Conservation (phyloP, 352 stramenopile genomes). For the Phytophthora tubulina region DNA sequence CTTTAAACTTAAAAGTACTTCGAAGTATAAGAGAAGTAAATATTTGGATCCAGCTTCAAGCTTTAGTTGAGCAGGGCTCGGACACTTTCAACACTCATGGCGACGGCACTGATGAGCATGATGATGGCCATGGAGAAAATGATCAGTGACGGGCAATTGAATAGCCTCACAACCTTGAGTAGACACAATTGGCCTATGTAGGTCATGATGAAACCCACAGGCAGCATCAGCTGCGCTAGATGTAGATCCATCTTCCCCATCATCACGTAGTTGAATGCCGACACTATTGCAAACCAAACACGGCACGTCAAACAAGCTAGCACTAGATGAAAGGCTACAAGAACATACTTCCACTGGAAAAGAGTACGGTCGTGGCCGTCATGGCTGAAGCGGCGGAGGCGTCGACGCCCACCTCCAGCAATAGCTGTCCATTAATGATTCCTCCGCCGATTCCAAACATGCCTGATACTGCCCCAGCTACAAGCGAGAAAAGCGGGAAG, state of each 20-base stretch:
- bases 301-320: not conserved
- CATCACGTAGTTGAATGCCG: conserved; percentile 67
- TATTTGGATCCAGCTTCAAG: not conserved
- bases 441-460: conserved; percentile 97
- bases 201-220: conserved; percentile 67
- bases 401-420: conserved; percentile 94
- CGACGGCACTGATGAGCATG: conserved; percentile 67
- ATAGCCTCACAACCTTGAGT: conserved; percentile 54
- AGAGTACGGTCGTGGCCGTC: conserved; percentile 84
- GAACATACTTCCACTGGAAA: conserved; percentile 70
- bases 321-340: too few species aligned
- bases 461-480: conserved; percentile 92
- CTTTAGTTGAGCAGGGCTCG: conserved; percentile 31
- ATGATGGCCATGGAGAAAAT: conserved; percentile 78
- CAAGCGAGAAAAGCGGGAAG: conserved; percentile 91
- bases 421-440: conserved; percentile 96
- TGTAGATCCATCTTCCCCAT: conserved; percentile 61
- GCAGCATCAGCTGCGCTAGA: conserved; percentile 60
- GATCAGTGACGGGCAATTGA: conserved; percentile 74
- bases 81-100: conserved; percentile 71
- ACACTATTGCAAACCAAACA: conserved; percentile 46
- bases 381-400: conserved; percentile 88
- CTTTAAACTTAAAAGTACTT: not conserved
- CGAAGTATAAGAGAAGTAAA: not conserved
- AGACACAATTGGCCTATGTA: conserved; percentile 68